Percentiles rank a stretch among this genome's conserved stretches.
Evolutionary conservation across 2,329 filamentous ascomycete species (phyloP).

Genomic region (Penicillium digitatum): DNA sequence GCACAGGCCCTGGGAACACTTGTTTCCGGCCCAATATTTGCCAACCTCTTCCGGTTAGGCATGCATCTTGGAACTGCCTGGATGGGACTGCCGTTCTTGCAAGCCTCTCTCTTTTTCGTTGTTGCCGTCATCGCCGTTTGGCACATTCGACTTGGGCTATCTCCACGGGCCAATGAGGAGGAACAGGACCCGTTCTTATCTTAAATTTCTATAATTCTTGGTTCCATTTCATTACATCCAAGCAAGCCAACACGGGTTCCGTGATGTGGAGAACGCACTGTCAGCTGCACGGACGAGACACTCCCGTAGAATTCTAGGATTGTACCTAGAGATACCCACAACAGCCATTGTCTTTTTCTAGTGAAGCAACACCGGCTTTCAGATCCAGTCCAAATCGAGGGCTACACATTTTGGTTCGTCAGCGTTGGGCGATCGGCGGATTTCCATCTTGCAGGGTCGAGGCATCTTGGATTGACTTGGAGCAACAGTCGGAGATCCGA

Average conservation of each 20-base stretch:
- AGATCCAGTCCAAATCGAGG: neutral
- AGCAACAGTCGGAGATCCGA: constrained; percentile 17
- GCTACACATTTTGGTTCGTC: neutral
- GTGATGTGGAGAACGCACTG: neutral
- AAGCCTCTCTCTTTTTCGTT: constrained; percentile 19
- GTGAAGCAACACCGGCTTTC: neutral
- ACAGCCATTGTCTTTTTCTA: neutral
- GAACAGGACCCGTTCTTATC: constrained; percentile 12
- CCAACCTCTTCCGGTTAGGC: constrained; percentile 25
- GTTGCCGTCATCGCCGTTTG: constrained; percentile 15
- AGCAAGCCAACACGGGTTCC: neutral
- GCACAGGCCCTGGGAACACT: constrained; percentile 20
- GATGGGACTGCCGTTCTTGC: constrained; percentile 29
- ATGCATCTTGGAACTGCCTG: constrained; percentile 26
- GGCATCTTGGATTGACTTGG: neutral
- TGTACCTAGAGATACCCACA: no score
- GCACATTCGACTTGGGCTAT: constrained; percentile 8
- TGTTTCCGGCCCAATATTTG: constrained; percentile 27
- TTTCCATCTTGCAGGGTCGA: constrained; percentile 15
- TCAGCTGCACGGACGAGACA: neutral
- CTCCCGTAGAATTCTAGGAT: no score
- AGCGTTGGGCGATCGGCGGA: constrained; percentile 12
- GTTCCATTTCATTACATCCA: neutral
- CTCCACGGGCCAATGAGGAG: neutral
- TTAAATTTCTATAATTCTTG: neutral